Evolutionary conservation across 495 filamentous ascomycete species (phyloP), one percentile per base, ranked within the genome.

Genomic region (Penicillium lagena): DNA sequence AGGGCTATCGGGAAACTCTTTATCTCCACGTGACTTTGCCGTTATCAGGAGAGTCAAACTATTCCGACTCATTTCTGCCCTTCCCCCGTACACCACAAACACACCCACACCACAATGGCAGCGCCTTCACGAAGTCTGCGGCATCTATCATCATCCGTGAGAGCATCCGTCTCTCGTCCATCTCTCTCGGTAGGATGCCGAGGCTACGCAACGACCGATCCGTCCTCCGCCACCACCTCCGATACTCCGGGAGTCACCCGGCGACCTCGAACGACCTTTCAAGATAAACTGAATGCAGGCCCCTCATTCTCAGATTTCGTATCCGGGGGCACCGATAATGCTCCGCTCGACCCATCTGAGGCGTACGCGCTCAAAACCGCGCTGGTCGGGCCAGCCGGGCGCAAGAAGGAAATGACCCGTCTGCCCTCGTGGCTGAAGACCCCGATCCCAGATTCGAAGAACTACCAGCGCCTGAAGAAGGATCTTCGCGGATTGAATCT

Each of bases 381-480:
- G 37, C 76, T 86, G 59, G 87, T 90, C 57, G 89, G 87, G 29
- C 89, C 86, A 9, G 80, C 80, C 42, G 86, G 87, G 45, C 65
- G 69, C 45, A 88, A 81, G 74, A 89, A 83, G 67, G 83, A 86
- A 68, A 90, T 96, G 65, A 95, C 90, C 34, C 82, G 94, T 12
- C 72, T 98, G 22, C 93, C 93, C 30, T 79, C 83, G 44, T 98
- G 93, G 93, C 78, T 98, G 43, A 96, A 97, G 72, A 97, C 91
- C 0, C 87, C 90, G 2, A 90, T 98, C 42, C 94, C 93, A 0
- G 75, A 77, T 29, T 79, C 82, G 17, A 81, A 87, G 48, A 90
- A 94, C 66, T 96, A 82, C 72, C 93, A 90, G 69, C 86, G 87
- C 51, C 90, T 98, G 62, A 95, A 95, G 72, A 78, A 82, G 38